Conservation (phyloP, 305 asterid species). For the Ajuga reptans region DNA sequence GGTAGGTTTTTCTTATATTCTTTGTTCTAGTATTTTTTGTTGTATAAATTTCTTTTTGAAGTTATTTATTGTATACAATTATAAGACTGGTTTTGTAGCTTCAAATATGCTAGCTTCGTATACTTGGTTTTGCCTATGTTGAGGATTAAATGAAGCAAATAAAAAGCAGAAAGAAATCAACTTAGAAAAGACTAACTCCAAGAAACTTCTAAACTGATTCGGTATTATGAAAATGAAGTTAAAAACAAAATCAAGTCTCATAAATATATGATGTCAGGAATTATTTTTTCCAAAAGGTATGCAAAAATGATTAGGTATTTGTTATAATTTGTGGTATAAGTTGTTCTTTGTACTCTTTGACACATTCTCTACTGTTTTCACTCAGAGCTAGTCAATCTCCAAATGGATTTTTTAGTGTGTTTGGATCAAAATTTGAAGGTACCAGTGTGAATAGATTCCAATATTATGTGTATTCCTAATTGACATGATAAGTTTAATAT, state of each 20-base stretch:
- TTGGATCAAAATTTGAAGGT: no score
- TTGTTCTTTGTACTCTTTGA: no score
- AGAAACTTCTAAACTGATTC: no score
- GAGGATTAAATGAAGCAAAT: not conserved
- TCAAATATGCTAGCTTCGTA: not conserved
- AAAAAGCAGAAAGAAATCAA: not conserved
- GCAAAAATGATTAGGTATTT: no score
- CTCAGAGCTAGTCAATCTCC: not conserved
- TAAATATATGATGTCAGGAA: no score
- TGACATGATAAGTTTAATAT: not conserved
- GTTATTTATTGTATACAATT: no score
- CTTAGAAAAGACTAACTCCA: not conserved
- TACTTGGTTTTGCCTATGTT: not conserved
- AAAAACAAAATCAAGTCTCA: no score
- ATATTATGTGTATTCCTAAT: not conserved
- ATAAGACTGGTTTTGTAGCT: not conserved
- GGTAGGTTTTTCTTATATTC: conserved; percentile 36
- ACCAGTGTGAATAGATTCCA: not conserved
- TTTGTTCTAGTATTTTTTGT: not conserved
- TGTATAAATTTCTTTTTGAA: not conserved
- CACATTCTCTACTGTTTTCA: no score
- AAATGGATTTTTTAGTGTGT: not conserved
- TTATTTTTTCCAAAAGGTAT: no score
- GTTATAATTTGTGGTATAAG: no score
- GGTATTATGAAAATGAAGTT: no score